These are phyloP conservation scores for Termitomyces sp. DNA, from an alignment of 768 basidiomycete genomes.

Conservation along the genomic window DNA sequence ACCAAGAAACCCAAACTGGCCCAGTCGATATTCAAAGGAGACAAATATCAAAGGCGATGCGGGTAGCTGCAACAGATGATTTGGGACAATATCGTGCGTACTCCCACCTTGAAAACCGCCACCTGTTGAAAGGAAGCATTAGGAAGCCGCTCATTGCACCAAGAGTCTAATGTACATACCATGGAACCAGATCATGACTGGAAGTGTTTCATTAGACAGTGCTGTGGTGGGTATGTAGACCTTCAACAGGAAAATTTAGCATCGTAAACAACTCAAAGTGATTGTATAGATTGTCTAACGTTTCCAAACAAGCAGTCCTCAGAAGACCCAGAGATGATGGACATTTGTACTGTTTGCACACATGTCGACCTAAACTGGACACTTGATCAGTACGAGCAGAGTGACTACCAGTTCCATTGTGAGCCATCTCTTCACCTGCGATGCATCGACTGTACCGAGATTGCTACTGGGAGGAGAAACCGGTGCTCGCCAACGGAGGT, in stretches of 20 bases:
- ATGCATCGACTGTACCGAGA: conserved; percentile 37
- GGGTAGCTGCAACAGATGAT: conserved; percentile 30
- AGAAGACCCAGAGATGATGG: conserved; percentile 28
- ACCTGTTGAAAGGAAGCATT: conserved; percentile 23
- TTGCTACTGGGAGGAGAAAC: conserved; percentile 36
- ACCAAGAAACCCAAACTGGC: conserved; percentile 43
- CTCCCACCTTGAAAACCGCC: conserved; percentile 41
- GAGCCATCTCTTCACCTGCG: conserved; percentile 23
- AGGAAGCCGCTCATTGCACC: neutral
- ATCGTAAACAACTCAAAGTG: neutral
- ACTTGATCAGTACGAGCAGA: neutral
- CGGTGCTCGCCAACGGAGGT: conserved; percentile 40
- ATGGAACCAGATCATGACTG: conserved; percentile 43
- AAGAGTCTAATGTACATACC: conserved; percentile 23
- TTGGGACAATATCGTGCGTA: conserved; percentile 30
- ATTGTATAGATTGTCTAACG: conserved; percentile 21
- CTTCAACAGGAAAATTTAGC: conserved; percentile 18
- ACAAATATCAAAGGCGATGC: conserved; percentile 37
- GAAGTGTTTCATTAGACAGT: conserved; percentile 23
- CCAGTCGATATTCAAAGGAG: conserved; percentile 42
- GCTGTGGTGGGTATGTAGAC: conserved; percentile 33
- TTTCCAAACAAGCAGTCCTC: conserved; percentile 47
- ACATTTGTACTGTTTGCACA: conserved; percentile 30
- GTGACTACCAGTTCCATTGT: neutral
- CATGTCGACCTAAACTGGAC: conserved; percentile 35